Evolutionary conservation across 352 stramenopile species (phyloP).

Genomic region (Pythium coloratum): DNA sequence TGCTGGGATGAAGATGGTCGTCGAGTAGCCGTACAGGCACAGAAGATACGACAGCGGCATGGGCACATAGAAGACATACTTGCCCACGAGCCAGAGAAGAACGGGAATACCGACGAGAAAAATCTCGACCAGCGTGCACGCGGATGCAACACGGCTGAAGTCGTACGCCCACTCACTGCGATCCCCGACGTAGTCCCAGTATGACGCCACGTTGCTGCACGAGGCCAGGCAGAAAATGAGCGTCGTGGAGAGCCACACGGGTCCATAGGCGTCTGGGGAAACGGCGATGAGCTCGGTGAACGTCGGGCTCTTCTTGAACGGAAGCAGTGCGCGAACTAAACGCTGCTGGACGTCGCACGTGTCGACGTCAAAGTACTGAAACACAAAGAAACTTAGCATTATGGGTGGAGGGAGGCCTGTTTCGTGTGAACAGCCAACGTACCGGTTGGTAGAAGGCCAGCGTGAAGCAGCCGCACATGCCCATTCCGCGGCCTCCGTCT

Average conservation of each 20-base stretch:
- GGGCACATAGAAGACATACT: conserved; percentile 69
- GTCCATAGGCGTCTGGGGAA: conserved; percentile 76
- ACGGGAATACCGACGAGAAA: conserved; percentile 75
- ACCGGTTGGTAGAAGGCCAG: conserved; percentile 85
- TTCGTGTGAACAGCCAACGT: conserved; percentile 7
- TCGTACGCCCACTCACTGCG: conserved; percentile 76
- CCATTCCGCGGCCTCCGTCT: conserved; percentile 30
- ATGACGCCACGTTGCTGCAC: conserved; percentile 84
- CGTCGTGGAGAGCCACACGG: conserved; percentile 83
- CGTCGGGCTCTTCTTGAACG: conserved; percentile 83
- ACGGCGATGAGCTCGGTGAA: conserved; percentile 71
- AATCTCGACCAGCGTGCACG: conserved; percentile 76
- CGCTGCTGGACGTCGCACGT: conserved; percentile 79
- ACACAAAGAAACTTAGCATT: neutral
- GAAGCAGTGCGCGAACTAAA: conserved; percentile 66
- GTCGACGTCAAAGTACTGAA: conserved; percentile 87
- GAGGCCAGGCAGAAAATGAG: conserved; percentile 86
- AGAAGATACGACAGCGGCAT: conserved; percentile 81
- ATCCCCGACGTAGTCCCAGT: conserved; percentile 69
- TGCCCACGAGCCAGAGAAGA: conserved; percentile 76
- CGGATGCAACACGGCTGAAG: conserved; percentile 76
- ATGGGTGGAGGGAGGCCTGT: no score
- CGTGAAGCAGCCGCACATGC: conserved; percentile 80
- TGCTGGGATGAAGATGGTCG: conserved; percentile 79
- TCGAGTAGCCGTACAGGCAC: conserved; percentile 86